These are phyloP conservation scores for Limonomyces culmigenus DNA, from an alignment of 1,284 basidiomycete species.

Conservation along the genomic window DNA sequence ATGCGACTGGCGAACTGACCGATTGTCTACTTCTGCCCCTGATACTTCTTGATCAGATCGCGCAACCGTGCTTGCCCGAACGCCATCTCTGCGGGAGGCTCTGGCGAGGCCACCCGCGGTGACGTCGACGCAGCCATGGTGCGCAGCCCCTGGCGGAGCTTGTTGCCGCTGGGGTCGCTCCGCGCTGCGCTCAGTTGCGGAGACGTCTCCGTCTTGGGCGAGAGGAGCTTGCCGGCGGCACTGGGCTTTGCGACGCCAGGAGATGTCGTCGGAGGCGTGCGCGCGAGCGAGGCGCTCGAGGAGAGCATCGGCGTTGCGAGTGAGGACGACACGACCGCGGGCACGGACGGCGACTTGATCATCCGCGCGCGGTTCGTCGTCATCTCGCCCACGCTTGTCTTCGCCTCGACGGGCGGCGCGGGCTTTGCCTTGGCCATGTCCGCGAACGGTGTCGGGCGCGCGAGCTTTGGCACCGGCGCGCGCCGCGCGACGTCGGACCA, in stretches of 20 bases:
- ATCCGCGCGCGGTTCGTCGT: slow-evolving; percentile 15
- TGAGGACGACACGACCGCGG: slow-evolving; percentile 49
- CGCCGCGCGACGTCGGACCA: too few relatives aligned
- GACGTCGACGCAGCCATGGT: background rate
- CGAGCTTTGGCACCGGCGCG: slow-evolving; percentile 7
- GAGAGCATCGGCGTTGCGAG: slow-evolving; percentile 54
- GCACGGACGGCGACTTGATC: slow-evolving; percentile 39
- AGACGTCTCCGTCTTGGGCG: slow-evolving; percentile 4
- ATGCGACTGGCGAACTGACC: too few relatives aligned
- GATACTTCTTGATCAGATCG: slow-evolving; percentile 69
- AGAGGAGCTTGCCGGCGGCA: background rate
- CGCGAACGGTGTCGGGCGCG: background rate
- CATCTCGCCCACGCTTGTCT: slow-evolving; percentile 9
- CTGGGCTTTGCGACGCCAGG: background rate
- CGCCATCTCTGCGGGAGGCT: slow-evolving; percentile 26
- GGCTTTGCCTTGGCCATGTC: slow-evolving; percentile 1
- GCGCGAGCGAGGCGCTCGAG: slow-evolving; percentile 54
- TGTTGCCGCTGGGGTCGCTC: too few relatives aligned
- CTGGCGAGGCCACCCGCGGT: slow-evolving; percentile 9
- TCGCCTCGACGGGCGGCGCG: slow-evolving; percentile 2
- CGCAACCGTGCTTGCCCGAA: slow-evolving; percentile 61
- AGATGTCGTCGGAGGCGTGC: slow-evolving; percentile 9
- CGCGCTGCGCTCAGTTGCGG: slow-evolving; percentile 10
- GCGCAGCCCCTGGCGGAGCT: too few relatives aligned
- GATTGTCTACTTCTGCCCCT: slow-evolving; percentile 17